Base-by-base conservation (phyloP, 257 asterid genomes). In the Pogostemon cablin region DNA sequence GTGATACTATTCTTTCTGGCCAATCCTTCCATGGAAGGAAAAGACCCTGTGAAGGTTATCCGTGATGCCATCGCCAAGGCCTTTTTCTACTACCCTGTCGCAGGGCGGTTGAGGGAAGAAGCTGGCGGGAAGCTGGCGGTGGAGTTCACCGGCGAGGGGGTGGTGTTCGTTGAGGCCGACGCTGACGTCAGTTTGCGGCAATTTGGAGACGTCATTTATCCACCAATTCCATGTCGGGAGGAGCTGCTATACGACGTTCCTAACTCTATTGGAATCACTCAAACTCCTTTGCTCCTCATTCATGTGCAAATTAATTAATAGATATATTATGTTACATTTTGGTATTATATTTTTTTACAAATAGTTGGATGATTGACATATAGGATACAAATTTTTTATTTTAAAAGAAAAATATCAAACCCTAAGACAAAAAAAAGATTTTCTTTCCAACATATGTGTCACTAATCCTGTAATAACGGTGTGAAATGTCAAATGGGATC, bases 211-310 rank as follows among this genome's bases (percentile, higher is more conserved):
- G 71, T 57, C 7, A 84, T 85, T 48, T 85, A 78, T 62, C 93
- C 90, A 40, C 90, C 86, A 5, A 85, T 83, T 60, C 90, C 88
- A 0, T 77, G 85, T 50, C 37, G 80, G 49, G 87, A 84, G 77
- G 87, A 89, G 72, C 87, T 89, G n/a, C 82, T 87, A 4, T 84
- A 64, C 55, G 85, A 85, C 53, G 87, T 78, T 7, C 93, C 91
- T 1, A 85, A 75, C 56, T 80, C 89, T 25, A 75, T 55, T 0
- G 93, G 69, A 39, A 75, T 89, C 5, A 67, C 80, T 10, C 9
- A 79, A 39, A 69, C 77, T 60, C 93, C 91, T 4, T 44, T 89
- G 55, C 17, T 87, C 8, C 90, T 83, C 47, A 74, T 86, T 58
- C 90, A 86, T 87, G 85, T 50, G 25, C 25, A 20, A 20, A 20